These are phyloP conservation scores for Coemansia sp. DNA, from an alignment of 192 early-diverging fungal genomes.

Conservation along the genomic window DNA sequence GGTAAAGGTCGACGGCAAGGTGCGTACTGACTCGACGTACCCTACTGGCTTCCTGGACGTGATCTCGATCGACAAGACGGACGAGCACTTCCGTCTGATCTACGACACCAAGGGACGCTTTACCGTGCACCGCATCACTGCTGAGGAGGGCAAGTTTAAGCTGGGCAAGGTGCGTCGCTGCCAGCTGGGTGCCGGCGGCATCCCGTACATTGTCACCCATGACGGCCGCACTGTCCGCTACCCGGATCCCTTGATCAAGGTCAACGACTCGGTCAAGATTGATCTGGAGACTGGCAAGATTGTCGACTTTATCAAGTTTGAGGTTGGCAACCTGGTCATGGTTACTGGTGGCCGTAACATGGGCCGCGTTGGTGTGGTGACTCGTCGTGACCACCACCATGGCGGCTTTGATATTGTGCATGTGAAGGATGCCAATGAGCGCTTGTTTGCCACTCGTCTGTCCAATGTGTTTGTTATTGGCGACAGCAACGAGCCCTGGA, in stretches of 20 bases:
- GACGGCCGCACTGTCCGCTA: slow-evolving; percentile 99
- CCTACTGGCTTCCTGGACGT: slow-evolving; percentile 95
- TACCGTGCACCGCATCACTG: slow-evolving; percentile 98
- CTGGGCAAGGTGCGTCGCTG: slow-evolving; percentile 97
- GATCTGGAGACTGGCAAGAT: slow-evolving; percentile 94
- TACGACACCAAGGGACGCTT: slow-evolving; percentile 99
- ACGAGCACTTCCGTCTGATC: slow-evolving; percentile 99
- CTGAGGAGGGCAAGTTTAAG: slow-evolving; percentile 99
- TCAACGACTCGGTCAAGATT: slow-evolving; percentile 98
- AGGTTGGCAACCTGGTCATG: slow-evolving; percentile 94
- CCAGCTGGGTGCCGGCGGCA: slow-evolving; percentile 91
- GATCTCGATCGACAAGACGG: slow-evolving; percentile 68
- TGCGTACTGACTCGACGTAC: slow-evolving; percentile 93
- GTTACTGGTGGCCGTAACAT: slow-evolving; percentile 98
- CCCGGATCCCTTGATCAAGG: slow-evolving; percentile 99
- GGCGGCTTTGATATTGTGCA: slow-evolving; percentile 99
- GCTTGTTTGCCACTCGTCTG: slow-evolving; percentile 95
- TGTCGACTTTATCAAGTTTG: slow-evolving; percentile 93
- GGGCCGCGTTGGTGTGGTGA: slow-evolving; percentile 96
- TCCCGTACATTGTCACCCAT: slow-evolving; percentile 97
- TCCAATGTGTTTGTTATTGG: slow-evolving; percentile 89
- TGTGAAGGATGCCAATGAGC: slow-evolving; percentile 95
- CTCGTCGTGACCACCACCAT: slow-evolving; percentile 94
- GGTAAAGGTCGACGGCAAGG: slow-evolving; percentile 99
- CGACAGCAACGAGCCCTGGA: slow-evolving; percentile 85